Evolutionary conservation across 257 asterid genomes (phyloP).

Genomic region (Lantana camara): DNA sequence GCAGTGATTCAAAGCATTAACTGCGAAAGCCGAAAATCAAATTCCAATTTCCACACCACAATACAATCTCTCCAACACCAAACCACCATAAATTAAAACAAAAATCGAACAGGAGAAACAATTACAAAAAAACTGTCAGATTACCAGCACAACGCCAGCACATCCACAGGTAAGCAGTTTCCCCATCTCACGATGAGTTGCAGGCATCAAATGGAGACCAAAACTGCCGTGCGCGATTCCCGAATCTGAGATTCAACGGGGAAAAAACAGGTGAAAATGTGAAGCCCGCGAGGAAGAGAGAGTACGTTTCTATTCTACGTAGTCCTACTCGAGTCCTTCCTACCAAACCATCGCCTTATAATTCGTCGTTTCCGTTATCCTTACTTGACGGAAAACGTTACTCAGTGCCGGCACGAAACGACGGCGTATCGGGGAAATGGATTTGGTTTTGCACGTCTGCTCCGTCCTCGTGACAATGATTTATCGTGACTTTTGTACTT

Average conservation of each 20-base stretch:
- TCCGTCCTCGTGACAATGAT: background rate
- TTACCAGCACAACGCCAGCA: background rate
- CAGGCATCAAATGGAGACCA: background rate
- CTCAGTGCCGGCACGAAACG: constrained; percentile 13
- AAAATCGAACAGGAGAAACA: no score
- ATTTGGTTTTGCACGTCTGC: background rate
- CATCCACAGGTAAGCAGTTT: constrained; percentile 4
- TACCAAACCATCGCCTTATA: constrained; percentile 19
- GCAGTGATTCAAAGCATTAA: constrained; percentile 14
- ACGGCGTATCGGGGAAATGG: background rate
- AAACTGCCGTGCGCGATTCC: constrained; percentile 3
- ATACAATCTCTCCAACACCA: constrained; percentile 14
- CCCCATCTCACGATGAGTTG: constrained; percentile 1
- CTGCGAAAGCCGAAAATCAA: constrained; percentile 17
- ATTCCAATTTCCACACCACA: background rate
- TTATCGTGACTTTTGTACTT: background rate
- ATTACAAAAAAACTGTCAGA: background rate
- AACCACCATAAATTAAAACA: background rate
- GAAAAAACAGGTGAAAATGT: background rate
- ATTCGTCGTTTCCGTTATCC: constrained; percentile 19
- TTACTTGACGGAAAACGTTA: constrained; percentile 12
- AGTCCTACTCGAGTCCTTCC: background rate
- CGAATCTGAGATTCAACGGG: constrained; percentile 25
- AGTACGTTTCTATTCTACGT: constrained; percentile 22
- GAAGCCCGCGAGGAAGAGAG: constrained; percentile 8